Conservation (phyloP, 352 stramenopile species). For the Pythium periplocum region DNA sequence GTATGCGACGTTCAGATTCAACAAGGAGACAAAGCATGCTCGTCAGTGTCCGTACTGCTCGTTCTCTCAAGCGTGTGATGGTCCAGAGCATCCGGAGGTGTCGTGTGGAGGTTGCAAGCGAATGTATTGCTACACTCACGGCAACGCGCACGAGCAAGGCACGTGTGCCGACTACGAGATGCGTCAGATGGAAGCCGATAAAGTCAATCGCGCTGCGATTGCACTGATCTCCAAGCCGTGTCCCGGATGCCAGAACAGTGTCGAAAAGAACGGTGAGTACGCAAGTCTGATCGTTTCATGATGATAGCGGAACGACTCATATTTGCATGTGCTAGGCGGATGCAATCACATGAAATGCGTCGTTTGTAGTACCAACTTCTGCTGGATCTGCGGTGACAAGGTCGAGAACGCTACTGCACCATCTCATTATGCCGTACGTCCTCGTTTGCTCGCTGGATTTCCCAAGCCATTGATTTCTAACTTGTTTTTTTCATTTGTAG, state of each 20-base stretch:
- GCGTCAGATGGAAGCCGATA: slow-evolving; percentile 61
- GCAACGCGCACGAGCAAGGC: slow-evolving; percentile 66
- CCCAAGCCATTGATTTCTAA: not conserved
- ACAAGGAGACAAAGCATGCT: slow-evolving; percentile 58
- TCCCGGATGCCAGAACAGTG: slow-evolving; percentile 77
- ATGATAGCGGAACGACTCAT: not conserved
- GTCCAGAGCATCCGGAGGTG: slow-evolving; percentile 35
- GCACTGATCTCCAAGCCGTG: slow-evolving; percentile 80
- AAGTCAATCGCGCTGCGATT: slow-evolving; percentile 76
- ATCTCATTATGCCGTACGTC: slow-evolving; percentile 62
- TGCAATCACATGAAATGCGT: slow-evolving; percentile 93
- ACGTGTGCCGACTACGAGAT: slow-evolving; percentile 79
- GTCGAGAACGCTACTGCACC: slow-evolving; percentile 85
- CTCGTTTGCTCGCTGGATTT: not conserved
- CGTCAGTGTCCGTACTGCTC: slow-evolving; percentile 60
- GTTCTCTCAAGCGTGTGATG: slow-evolving; percentile 45
- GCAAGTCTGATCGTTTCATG: not conserved
- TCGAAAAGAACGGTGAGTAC: slow-evolving; percentile 79
- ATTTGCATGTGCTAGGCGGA: slow-evolving; percentile 29
- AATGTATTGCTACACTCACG: slow-evolving; percentile 88
- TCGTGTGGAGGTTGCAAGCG: slow-evolving; percentile 37
- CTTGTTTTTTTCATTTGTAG: slow-evolving; percentile 13
- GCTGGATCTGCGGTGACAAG: slow-evolving; percentile 85
- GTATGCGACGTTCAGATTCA: slow-evolving; percentile 87
- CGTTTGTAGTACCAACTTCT: slow-evolving; percentile 83